phyloP scores from a whole-genome alignment of 1,284 basidiomycete species.

The Trichosporon inkin region DNA sequence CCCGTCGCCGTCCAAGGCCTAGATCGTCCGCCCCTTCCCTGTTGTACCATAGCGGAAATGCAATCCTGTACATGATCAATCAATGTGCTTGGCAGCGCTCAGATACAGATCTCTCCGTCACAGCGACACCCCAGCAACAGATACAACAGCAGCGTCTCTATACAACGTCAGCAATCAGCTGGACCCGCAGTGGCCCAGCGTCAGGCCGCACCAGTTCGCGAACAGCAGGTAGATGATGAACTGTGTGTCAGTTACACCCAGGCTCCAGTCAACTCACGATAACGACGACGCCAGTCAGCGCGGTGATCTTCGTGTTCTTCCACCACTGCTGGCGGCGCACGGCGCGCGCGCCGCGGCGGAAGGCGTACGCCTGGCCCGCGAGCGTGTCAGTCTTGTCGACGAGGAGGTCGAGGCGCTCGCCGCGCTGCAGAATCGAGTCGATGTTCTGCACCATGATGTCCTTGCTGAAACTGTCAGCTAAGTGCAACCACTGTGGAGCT shows the following conservation, averaged over 20 bases:
- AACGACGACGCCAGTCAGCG: conserved; percentile 65
- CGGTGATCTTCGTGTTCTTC: conserved; percentile 77
- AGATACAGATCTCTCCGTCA: too few relatives aligned
- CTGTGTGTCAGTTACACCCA: conserved; percentile 46
- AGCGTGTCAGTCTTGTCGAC: conserved; percentile 97
- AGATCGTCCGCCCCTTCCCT: too few relatives aligned
- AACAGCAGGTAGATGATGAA: conserved; percentile 71
- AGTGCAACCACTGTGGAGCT: not conserved
- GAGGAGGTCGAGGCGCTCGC: conserved; percentile 91
- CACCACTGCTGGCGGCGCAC: conserved; percentile 95
- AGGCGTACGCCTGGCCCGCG: conserved; percentile 92
- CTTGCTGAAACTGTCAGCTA: conserved; percentile 54
- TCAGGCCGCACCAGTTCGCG: conserved; percentile 79
- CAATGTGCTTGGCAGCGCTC: not conserved
- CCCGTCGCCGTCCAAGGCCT: not conserved
- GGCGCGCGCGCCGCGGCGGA: conserved; percentile 80
- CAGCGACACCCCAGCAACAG: not conserved
- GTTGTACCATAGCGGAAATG: not conserved
- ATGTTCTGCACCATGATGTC: conserved; percentile 98
- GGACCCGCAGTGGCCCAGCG: conserved; percentile 32
- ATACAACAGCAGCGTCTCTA: conserved; percentile 20
- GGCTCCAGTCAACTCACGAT: conserved; percentile 58
- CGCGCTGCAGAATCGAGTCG: conserved; percentile 80
- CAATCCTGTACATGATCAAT: not conserved
- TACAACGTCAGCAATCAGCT: conserved; percentile 10